Conservation (phyloP, 2,329 filamentous ascomycete species). For the Sclerotinia glacialis region DNA sequence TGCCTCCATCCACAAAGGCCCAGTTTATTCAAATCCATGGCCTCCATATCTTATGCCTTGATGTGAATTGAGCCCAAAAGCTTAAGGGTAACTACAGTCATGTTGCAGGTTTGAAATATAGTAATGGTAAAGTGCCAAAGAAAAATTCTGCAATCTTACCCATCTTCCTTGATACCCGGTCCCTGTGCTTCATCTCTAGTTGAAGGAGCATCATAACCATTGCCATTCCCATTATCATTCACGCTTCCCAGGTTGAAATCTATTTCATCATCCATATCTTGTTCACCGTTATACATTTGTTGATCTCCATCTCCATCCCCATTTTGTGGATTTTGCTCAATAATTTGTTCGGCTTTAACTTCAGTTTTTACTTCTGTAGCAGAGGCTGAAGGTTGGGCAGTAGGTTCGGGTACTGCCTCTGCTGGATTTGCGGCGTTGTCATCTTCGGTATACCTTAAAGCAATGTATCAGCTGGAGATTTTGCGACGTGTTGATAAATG, state of each 20-base stretch:
- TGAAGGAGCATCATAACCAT: slow-evolving; percentile 28
- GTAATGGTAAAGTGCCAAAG: slow-evolving; percentile 31
- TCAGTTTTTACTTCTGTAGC: slow-evolving; percentile 32
- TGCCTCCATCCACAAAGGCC: background rate
- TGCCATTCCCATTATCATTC: slow-evolving; percentile 38
- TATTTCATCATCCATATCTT: slow-evolving; percentile 56
- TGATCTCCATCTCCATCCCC: slow-evolving; percentile 41
- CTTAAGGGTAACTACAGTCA: slow-evolving; percentile 25
- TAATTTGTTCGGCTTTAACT: slow-evolving; percentile 31
- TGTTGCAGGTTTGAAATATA: slow-evolving; percentile 23
- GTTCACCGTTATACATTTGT: slow-evolving; percentile 45
- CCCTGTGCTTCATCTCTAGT: slow-evolving; percentile 45
- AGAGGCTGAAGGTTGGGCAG: slow-evolving; percentile 28
- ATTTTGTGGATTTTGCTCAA: slow-evolving; percentile 39
- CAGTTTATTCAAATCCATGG: slow-evolving; percentile 1
- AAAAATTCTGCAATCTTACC: slow-evolving; percentile 60
- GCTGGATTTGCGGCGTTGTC: slow-evolving; percentile 48
- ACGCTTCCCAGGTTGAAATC: slow-evolving; percentile 56
- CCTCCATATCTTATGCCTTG: background rate
- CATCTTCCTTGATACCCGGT: slow-evolving; percentile 83
- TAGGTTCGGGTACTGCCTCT: slow-evolving; percentile 36
- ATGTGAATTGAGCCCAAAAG: background rate
- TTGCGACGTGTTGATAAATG: background rate
- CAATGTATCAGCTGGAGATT: slow-evolving; percentile 21
- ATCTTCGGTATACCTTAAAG: slow-evolving; percentile 63